phyloP scores from a whole-genome alignment of 2,329 filamentous ascomycete species.

The Apiospora marii region DNA sequence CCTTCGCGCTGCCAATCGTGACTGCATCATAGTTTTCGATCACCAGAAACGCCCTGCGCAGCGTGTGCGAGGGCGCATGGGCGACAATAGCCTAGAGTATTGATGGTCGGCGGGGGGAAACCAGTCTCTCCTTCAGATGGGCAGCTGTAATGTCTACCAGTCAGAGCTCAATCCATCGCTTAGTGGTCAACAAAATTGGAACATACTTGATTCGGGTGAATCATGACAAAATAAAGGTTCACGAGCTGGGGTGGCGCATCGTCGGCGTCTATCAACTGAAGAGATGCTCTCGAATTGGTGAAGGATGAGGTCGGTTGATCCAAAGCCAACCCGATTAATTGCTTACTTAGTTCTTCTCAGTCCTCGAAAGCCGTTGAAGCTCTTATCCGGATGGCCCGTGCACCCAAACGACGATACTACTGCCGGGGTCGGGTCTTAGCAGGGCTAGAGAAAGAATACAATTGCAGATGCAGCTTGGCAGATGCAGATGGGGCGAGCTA shows the following conservation, averaged over 20 bases:
- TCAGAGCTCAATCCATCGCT: slow-evolving; percentile 4
- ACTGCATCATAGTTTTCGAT: slow-evolving; percentile 9
- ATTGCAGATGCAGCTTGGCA: neutral
- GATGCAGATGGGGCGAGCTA: slow-evolving; percentile 3
- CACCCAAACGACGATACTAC: neutral
- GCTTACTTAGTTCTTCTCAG: neutral
- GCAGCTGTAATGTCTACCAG: neutral
- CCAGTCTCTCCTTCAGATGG: slow-evolving; percentile 10
- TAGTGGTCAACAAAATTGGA: neutral
- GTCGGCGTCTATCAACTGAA: neutral
- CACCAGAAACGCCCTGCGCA: neutral
- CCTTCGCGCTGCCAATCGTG: slow-evolving; percentile 9
- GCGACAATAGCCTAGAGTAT: neutral
- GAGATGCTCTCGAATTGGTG: neutral
- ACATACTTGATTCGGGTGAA: slow-evolving; percentile 11
- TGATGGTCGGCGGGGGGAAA: neutral
- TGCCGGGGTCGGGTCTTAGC: neutral
- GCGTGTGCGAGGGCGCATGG: neutral
- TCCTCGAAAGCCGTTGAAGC: neutral
- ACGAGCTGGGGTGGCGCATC: slow-evolving; percentile 2
- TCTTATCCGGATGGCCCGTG: slow-evolving; percentile 12
- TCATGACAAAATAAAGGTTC: neutral
- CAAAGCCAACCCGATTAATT: neutral
- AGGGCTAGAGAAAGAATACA: neutral
- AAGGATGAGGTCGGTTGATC: neutral